Percentiles rank a stretch among this genome's conserved stretches.
phyloP scores from a whole-genome alignment of 495 filamentous ascomycete genomes.

The Parachaetomium inaequale region DNA sequence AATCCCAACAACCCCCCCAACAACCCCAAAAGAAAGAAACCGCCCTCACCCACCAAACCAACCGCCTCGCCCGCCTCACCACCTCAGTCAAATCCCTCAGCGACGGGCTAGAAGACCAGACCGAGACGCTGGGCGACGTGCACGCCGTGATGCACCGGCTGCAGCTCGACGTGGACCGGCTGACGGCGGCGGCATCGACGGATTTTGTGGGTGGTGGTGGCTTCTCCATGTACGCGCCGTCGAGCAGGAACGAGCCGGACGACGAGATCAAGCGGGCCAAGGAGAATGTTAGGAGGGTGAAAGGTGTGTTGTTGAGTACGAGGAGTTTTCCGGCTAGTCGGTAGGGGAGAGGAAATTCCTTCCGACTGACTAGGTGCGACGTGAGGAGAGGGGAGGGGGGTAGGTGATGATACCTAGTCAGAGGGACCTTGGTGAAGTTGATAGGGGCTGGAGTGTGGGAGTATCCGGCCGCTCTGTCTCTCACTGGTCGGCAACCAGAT shows the following conservation, averaged over 20 bases:
- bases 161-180: slow-evolving; percentile 44
- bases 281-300: slow-evolving; percentile 84
- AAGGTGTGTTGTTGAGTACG: slow-evolving; percentile 84
- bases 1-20: slow-evolving; percentile 1
- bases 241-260: slow-evolving; percentile 52
- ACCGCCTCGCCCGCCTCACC: slow-evolving; percentile 33
- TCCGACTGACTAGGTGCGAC: background rate
- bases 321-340: slow-evolving; percentile 52
- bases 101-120: slow-evolving; percentile 40
- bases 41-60: slow-evolving; percentile 32
- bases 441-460: too few relatives aligned
- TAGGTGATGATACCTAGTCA: too few relatives aligned
- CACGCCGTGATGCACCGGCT: slow-evolving; percentile 46
- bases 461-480: too few relatives aligned
- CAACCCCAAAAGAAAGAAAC: slow-evolving; percentile 12
- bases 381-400: background rate
- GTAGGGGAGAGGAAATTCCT: background rate
- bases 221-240: slow-evolving; percentile 38
- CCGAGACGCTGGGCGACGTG: slow-evolving; percentile 38
- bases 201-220: slow-evolving; percentile 33
- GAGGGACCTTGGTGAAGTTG: too few relatives aligned
- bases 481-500: too few relatives aligned
- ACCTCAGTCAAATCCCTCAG: slow-evolving; percentile 53
- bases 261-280: slow-evolving; percentile 77
- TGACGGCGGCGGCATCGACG: slow-evolving; percentile 35